Evolutionary conservation across 2,329 filamentous ascomycete species (phyloP).

Genomic region (Pseudopyrenochaeta lycopersici): DNA sequence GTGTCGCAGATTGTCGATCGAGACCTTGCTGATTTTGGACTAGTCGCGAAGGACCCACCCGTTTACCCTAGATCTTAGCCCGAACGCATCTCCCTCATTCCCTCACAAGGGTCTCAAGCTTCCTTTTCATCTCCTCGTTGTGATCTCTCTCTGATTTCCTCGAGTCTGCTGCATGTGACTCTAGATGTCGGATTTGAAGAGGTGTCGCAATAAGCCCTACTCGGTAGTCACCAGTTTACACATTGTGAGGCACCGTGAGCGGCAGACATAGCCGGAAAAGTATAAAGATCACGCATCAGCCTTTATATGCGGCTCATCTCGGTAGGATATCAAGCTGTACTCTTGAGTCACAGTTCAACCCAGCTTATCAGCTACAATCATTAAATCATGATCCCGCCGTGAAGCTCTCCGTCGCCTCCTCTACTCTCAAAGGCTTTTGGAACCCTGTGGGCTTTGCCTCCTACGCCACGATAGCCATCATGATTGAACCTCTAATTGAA

Average conservation of each 20-base stretch:
- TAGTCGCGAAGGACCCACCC: constrained; percentile 19
- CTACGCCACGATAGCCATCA: too few species aligned
- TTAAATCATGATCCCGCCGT: neutral
- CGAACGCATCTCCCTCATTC: neutral
- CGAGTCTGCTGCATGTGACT: too few species aligned
- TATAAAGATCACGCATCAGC: neutral
- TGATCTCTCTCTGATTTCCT: neutral
- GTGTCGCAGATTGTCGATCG: constrained; percentile 15
- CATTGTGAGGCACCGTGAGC: too few species aligned
- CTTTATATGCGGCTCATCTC: neutral
- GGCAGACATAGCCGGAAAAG: too few species aligned
- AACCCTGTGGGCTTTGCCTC: too few species aligned
- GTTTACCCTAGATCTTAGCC: constrained; percentile 5
- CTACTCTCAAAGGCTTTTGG: too few species aligned
- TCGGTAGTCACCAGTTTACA: too few species aligned
- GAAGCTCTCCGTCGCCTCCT: neutral
- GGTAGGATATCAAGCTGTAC: neutral
- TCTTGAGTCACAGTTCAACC: neutral
- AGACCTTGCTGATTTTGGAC: constrained; percentile 18
- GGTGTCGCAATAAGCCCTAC: neutral
- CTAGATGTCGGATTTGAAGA: neutral
- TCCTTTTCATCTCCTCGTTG: neutral
- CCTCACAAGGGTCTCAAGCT: neutral
- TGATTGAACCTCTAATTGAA: too few species aligned
- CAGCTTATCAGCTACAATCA: neutral